phyloP scores from a whole-genome alignment of 2,329 filamentous ascomycete species.

The Acephala macrosclerotiorum region DNA sequence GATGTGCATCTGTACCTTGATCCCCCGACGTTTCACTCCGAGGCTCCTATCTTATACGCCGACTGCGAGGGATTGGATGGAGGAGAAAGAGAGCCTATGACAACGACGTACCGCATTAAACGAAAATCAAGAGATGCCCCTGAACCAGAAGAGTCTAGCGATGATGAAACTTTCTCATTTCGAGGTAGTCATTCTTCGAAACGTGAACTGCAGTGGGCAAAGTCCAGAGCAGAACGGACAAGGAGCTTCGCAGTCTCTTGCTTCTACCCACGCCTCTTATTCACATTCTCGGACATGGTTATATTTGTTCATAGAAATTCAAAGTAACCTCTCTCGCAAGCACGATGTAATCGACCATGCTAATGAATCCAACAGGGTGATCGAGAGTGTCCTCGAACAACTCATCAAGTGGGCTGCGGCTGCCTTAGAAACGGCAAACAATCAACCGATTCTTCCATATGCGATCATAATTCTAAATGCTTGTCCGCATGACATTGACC shows the following conservation, averaged over 20 bases:
- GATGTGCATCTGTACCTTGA: conserved; percentile 16
- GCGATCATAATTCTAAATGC: conserved; percentile 27
- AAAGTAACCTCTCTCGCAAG: conserved; percentile 32
- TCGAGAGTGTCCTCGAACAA: background rate
- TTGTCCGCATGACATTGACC: conserved; percentile 2
- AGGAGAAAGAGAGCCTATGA: conserved; percentile 11
- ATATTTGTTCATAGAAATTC: conserved; percentile 52
- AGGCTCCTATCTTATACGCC: conserved; percentile 6
- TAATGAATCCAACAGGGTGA: background rate
- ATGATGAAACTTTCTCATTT: too few relatives aligned
- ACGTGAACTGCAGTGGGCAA: too few relatives aligned
- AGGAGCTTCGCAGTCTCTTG: conserved; percentile 49
- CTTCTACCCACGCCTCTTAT: conserved; percentile 53
- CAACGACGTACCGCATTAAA: background rate
- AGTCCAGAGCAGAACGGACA: conserved; percentile 23
- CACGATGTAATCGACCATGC: background rate
- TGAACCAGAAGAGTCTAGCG: too few relatives aligned
- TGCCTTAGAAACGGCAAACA: conserved; percentile 17
- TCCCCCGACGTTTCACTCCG: background rate
- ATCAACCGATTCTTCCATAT: conserved; percentile 23
- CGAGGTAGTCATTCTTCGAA: too few relatives aligned
- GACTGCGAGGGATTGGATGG: conserved; percentile 25
- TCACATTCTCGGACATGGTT: conserved; percentile 54
- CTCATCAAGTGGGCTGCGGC: conserved; percentile 22
- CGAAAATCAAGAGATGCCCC: too few relatives aligned